Evolutionary conservation across 225 moss, liverwort and hornwort genomes (phyloP), one percentile per base, ranked within the genome.

Genomic region (Rhytidiadelphus loreus): DNA sequence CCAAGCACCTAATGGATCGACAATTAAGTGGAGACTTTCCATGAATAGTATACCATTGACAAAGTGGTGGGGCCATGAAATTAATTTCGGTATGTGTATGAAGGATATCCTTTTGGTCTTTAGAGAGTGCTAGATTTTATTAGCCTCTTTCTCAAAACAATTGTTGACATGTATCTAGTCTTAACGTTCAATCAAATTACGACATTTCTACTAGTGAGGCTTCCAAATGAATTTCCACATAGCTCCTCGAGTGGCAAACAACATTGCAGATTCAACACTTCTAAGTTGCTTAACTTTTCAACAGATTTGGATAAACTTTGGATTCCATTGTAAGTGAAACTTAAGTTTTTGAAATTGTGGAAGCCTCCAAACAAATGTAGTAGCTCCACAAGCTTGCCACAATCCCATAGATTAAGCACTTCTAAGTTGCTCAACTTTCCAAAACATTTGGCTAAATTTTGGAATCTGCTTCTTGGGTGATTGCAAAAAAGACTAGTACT

Each of bases 61-160:
- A 2, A 68, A n/a, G 12, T 2, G 0, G 1, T 68, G 6, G n/a
- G 22, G 12, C 37, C 3, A 66, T 17, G 3, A 68, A n/a, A 5
- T 11, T 68, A n/a, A 37, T 20, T 66, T 6, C 1, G 2, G 5
- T n/a, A 0, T 11, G 2, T 0, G 0, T 3, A 68, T 22, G 3
- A n/a, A n/a, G 7, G 2, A 64, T 63, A 63, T 63, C 9, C 17
- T 64, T 63, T 63, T 16, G 32, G 66, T 68, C 66, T 12, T 2
- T n/a, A 1, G 0, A 68, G 0, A 68, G 21, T 68, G 21, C n/a
- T 1, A 21, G 3, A 68, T 21, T 68, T 68, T 4, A 6, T 22
- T 68, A 22, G n/a, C 20, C 12, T 50, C 6, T n/a, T 5, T 66
- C 20, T 68, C 1, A 7, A 22, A 68, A 68, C 3, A 3, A 20